These are phyloP conservation scores for Geotrichum klebahnii DNA, from an alignment of 1,139 yeast genomes.

Conservation along the genomic window DNA sequence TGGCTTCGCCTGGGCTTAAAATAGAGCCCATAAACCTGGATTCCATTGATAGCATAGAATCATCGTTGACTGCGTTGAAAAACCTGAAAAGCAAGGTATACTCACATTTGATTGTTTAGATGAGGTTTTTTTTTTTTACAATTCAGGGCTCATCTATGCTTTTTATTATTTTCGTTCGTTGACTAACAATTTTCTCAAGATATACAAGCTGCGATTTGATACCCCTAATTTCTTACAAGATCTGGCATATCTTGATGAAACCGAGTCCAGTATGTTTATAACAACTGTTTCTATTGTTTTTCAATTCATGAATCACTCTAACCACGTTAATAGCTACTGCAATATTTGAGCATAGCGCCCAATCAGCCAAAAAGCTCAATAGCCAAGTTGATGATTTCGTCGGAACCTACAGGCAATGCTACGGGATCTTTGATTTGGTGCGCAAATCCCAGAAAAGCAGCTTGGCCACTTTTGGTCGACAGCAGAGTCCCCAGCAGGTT, in stretches of 20 bases:
- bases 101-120: neutral
- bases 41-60: conserved; percentile 12
- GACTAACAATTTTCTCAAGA: conserved; percentile 13
- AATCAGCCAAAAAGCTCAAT: conserved; percentile 20
- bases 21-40: conserved; percentile 10
- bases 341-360: conserved; percentile 20
- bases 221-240: conserved; percentile 27
- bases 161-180: neutral
- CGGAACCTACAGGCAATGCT: conserved; percentile 18
- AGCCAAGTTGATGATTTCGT: conserved; percentile 22
- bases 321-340: conserved; percentile 9
- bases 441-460: conserved; percentile 13
- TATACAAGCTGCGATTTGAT: conserved; percentile 27
- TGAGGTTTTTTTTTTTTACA: too few relatives aligned
- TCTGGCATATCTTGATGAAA: conserved; percentile 29
- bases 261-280: conserved; percentile 21
- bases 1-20: neutral
- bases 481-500: conserved; percentile 14
- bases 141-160: too few relatives aligned
- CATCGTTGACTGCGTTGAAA: conserved; percentile 4
- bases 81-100: conserved; percentile 5
- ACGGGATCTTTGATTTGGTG: conserved; percentile 10
- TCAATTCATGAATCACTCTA: neutral
- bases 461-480: conserved; percentile 9
- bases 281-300: neutral